Evolutionary conservation across 352 stramenopile species (phyloP).

Genomic region (Phytophthora pinifolia): DNA sequence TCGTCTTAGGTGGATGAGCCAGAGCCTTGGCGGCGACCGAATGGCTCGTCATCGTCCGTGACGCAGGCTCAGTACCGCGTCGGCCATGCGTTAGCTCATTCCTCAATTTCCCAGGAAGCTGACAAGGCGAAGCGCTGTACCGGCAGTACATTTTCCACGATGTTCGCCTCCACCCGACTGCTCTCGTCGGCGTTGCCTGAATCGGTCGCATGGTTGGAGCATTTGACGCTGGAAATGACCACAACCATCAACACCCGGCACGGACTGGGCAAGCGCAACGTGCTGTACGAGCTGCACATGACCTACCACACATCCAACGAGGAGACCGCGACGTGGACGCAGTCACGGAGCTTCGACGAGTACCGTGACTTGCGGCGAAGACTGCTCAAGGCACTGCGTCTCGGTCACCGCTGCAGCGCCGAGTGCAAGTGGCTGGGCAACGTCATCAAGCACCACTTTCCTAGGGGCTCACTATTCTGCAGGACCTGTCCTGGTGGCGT

Average conservation of each 20-base stretch:
- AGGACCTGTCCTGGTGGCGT: conserved; percentile 26
- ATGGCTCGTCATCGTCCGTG: conserved; percentile 12
- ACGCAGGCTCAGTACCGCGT: neutral
- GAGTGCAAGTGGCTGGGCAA: conserved; percentile 64
- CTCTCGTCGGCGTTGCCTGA: conserved; percentile 20
- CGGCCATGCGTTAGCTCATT: conserved; percentile 16
- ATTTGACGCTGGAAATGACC: conserved; percentile 34
- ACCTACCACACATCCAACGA: conserved; percentile 28
- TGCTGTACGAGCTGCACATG: conserved; percentile 37
- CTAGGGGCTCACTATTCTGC: conserved; percentile 38
- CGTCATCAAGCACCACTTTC: conserved; percentile 59
- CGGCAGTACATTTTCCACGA: neutral
- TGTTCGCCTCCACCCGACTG: conserved; percentile 21
- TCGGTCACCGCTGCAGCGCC: conserved; percentile 53
- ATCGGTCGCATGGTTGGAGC: conserved; percentile 35
- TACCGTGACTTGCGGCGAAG: conserved; percentile 41
- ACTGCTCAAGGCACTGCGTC: conserved; percentile 39
- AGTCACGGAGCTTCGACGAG: conserved; percentile 37
- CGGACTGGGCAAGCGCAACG: conserved; percentile 26
- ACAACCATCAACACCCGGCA: conserved; percentile 12
- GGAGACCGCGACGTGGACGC: conserved; percentile 31
- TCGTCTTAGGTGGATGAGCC: conserved; percentile 17
- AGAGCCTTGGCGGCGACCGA: neutral
- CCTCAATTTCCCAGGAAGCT: conserved; percentile 8
- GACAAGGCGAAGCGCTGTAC: conserved; percentile 11